These are phyloP conservation scores for Clonostachys chloroleuca DNA, from an alignment of 2,329 filamentous ascomycete genomes.

Conservation along the genomic window DNA sequence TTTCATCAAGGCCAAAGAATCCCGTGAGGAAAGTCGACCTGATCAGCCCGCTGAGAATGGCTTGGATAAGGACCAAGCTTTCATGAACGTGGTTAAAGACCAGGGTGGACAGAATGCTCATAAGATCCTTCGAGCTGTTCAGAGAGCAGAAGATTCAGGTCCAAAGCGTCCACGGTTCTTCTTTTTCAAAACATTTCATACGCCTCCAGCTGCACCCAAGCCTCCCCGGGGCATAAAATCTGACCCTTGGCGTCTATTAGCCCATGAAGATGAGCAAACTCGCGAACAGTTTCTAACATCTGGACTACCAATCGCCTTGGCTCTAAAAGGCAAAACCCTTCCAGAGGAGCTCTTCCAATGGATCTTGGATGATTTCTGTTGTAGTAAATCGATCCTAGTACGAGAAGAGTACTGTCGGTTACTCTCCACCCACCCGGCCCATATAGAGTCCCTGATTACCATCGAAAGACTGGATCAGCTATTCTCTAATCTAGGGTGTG, in stretches of 20 bases:
- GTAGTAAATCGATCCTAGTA: conserved; percentile 49
- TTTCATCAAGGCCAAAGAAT: conserved; percentile 34
- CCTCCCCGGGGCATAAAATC: conserved; percentile 21
- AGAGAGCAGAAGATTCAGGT: conserved; percentile 34
- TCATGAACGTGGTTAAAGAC: conserved; percentile 23
- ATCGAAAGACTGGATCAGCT: conserved; percentile 41
- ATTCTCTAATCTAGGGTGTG: conserved; percentile 56
- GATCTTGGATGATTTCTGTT: conserved; percentile 56
- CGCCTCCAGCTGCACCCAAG: conserved; percentile 12
- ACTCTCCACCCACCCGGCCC: conserved; percentile 35
- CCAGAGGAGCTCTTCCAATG: conserved; percentile 64
- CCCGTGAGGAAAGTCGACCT: conserved; percentile 12
- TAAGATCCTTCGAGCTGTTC: conserved; percentile 42
- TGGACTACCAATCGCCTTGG: conserved; percentile 54
- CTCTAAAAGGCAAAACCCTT: conserved; percentile 26
- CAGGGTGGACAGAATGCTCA: conserved; percentile 37
- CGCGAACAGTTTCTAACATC: conserved; percentile 58
- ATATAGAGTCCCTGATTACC: conserved; percentile 38
- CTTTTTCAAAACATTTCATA: conserved; percentile 40
- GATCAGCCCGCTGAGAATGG: background rate
- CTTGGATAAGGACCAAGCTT: conserved; percentile 4
- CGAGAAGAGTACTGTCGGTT: conserved; percentile 58
- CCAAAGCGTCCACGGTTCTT: conserved; percentile 30
- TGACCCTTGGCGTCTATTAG: conserved; percentile 42
- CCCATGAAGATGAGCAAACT: conserved; percentile 32